Evolutionary conservation across 2,329 filamentous ascomycete genomes (phyloP).

Genomic region (Basipetospora chlamydospora): DNA sequence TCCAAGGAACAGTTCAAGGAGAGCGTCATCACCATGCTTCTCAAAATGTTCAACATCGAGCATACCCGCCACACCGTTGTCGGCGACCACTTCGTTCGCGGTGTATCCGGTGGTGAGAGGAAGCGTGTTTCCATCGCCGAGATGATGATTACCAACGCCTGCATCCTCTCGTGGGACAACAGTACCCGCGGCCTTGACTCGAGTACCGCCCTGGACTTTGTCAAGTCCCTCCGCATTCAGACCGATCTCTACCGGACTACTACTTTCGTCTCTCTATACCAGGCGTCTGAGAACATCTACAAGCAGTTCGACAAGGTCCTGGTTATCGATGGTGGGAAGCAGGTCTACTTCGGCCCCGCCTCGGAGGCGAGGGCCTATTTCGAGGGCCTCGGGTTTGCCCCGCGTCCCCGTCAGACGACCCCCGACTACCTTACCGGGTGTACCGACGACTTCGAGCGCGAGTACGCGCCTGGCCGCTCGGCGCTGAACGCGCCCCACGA

Average conservation of each 20-base stretch:
- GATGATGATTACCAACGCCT: slow-evolving; percentile 62
- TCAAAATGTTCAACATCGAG: slow-evolving; percentile 91
- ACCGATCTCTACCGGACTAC: slow-evolving; percentile 74
- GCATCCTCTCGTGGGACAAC: slow-evolving; percentile 64
- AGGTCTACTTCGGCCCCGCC: slow-evolving; percentile 62
- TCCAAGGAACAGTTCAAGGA: slow-evolving; percentile 63
- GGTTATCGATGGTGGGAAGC: slow-evolving; percentile 60
- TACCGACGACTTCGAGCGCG: slow-evolving; percentile 71
- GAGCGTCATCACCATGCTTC: slow-evolving; percentile 55
- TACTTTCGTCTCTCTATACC: slow-evolving; percentile 76
- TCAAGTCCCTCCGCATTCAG: slow-evolving; percentile 59
- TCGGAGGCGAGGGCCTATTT: slow-evolving; percentile 59
- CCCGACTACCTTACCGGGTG: slow-evolving; percentile 72
- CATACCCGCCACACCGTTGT: slow-evolving; percentile 77
- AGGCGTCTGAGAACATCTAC: slow-evolving; percentile 73
- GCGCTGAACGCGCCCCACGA: slow-evolving; percentile 52
- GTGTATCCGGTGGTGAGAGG: slow-evolving; percentile 65
- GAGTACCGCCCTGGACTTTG: slow-evolving; percentile 52
- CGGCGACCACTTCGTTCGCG: slow-evolving; percentile 67
- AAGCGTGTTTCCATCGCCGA: slow-evolving; percentile 75
- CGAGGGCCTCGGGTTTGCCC: slow-evolving; percentile 59
- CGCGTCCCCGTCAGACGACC: slow-evolving; percentile 63
- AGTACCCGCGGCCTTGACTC: slow-evolving; percentile 55
- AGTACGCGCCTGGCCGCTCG: slow-evolving; percentile 55
- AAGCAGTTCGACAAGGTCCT: slow-evolving; percentile 71